These are phyloP conservation scores for Xylaria sp. DNA, from an alignment of 2,329 filamentous ascomycete species.

Conservation along the genomic window DNA sequence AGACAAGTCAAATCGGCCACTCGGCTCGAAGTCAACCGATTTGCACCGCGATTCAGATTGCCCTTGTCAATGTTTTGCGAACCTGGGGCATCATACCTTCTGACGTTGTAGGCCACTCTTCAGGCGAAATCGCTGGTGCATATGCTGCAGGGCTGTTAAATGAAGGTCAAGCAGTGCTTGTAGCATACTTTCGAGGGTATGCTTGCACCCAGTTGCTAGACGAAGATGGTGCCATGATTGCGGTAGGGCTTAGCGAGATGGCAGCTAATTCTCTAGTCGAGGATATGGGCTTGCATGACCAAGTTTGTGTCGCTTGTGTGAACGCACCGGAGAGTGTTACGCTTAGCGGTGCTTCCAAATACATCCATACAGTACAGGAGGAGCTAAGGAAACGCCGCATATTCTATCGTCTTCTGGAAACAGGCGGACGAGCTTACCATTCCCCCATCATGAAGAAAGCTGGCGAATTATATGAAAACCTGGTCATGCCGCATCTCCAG, in stretches of 20 bases:
- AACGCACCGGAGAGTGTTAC: conserved; percentile 33
- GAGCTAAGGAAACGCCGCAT: not conserved
- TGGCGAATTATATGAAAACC: conserved; percentile 26
- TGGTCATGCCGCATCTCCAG: conserved; percentile 2
- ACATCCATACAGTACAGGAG: not conserved
- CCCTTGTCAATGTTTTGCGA: conserved; percentile 23
- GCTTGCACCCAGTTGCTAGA: not conserved
- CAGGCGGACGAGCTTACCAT: conserved; percentile 24
- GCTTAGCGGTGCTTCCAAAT: not conserved
- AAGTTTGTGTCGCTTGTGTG: conserved; percentile 27
- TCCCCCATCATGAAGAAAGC: conserved; percentile 26
- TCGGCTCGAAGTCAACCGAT: conserved; percentile 26
- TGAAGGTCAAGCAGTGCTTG: conserved; percentile 22
- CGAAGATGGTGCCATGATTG: conserved; percentile 35
- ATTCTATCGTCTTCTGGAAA: not conserved
- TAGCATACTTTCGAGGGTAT: conserved; percentile 33
- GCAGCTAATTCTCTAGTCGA: conserved; percentile 1
- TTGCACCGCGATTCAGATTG: conserved; percentile 37
- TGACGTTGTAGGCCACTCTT: conserved; percentile 38
- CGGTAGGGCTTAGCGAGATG: conserved; percentile 16
- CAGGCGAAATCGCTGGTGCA: conserved; percentile 49
- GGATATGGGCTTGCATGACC: not conserved
- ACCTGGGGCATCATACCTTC: conserved; percentile 24
- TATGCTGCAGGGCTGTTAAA: conserved; percentile 44
- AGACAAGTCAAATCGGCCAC: conserved; percentile 10